Evolutionary conservation across 2,329 filamentous ascomycete species (phyloP).

Genomic region (Colletotrichum falcatum): DNA sequence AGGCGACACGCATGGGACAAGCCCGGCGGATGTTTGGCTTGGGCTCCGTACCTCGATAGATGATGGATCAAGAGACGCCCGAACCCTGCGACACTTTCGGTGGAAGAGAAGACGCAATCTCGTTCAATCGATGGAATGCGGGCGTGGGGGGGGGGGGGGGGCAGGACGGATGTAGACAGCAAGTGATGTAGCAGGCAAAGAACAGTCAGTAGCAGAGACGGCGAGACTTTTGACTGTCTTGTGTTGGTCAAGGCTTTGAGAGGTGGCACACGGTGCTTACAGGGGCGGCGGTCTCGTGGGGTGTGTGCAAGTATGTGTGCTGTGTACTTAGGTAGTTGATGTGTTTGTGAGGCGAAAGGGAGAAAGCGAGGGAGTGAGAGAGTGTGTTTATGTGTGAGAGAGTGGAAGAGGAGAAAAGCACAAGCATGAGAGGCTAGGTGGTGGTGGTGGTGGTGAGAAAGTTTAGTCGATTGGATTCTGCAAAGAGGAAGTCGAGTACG

Average conservation of each 20-base stretch:
- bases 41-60: slow-evolving; percentile 33
- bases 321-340: not conserved
- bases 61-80: not conserved
- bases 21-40: slow-evolving; percentile 24
- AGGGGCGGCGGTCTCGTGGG: not conserved
- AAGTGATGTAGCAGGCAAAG: slow-evolving; percentile 17
- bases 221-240: slow-evolving; percentile 12
- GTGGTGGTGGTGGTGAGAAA: slow-evolving; percentile 31
- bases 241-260: slow-evolving; percentile 22
- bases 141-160: slow-evolving; percentile 20
- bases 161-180: slow-evolving; percentile 19
- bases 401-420: slow-evolving; percentile 1
- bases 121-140: slow-evolving; percentile 27
- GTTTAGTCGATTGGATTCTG: slow-evolving; percentile 37
- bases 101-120: not conserved
- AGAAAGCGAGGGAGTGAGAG: not conserved
- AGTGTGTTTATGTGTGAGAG: not conserved
- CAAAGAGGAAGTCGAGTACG: slow-evolving; percentile 28
- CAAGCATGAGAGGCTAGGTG: slow-evolving; percentile 7
- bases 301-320: not conserved
- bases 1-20: slow-evolving; percentile 34
- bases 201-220: slow-evolving; percentile 13
- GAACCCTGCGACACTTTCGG: slow-evolving; percentile 10
- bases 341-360: not conserved
- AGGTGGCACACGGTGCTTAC: not conserved